Base-by-base conservation (phyloP, 1,284 basidiomycete genomes). In the Hemileia vastatrix region DNA sequence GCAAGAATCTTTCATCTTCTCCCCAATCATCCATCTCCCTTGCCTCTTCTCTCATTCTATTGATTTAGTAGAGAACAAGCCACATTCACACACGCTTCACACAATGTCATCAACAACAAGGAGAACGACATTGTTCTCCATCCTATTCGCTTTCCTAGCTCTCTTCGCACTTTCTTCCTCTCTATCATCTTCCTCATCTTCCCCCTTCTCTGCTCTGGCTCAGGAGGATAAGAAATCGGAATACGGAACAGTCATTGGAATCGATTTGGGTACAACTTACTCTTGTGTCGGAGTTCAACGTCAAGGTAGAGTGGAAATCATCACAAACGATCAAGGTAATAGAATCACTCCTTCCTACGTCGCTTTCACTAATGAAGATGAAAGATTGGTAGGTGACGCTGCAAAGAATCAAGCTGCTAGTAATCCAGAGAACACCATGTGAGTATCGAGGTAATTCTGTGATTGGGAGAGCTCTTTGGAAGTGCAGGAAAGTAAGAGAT, bases 261-360 rank as follows among this genome's bases (percentile, higher is more conserved):
- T 76, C 67, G 75, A 89, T 87, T 71, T 69, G 84, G 82, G 43
- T 65, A 74, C 72, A 8, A 74, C 72, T 57, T n/a, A 18, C 50
- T 23, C 31, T 60, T 43, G 21, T 44, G 43, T 5, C n/a, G n/a
- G n/a, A n/a, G 88, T 96, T 62, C 89, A 92, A 78, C 86, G 87
- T 64, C 86, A 86, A 66, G 92, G 90, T 70, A 87, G 88, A 71
- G 90, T 95, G 44, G 90, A 95, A 79, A 95, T 94, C 71, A 92
- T 94, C 73, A 89, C 91, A 77, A 95, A 94, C 79, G 93, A 94
- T 81, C 92, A 76, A 66, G 75, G 75, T 57, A 76, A 76, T 69
- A 73, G 75, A 60, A 76, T 75, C 62, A 76, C 75, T 23, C 75
- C 75, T 19, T 76, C 75, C 19, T 76, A 71, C 63, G 75, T 76